phyloP scores from a whole-genome alignment of 2,329 filamentous ascomycete genomes.

The Falciphora oryzae region DNA sequence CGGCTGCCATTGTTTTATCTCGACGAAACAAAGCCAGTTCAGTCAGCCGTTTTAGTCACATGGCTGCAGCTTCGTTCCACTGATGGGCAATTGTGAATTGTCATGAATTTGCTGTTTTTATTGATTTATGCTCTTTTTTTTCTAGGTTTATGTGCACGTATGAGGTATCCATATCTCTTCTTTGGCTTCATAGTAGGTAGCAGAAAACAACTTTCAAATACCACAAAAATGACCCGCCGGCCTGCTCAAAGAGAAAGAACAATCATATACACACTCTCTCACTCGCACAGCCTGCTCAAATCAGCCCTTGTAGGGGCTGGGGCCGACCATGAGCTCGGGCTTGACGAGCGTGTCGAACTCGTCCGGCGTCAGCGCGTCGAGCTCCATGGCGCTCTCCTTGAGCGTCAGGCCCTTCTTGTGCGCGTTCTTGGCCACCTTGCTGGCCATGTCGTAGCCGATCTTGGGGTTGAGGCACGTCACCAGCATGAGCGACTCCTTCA shows the following conservation, averaged over 20 bases:
- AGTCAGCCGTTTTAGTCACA: background rate
- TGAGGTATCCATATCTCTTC: no score
- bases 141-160: background rate
- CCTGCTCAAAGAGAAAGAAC: background rate
- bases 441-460: constrained; percentile 96
- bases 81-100: background rate
- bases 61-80: background rate
- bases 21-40: background rate
- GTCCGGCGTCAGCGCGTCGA: constrained; percentile 79
- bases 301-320: constrained; percentile 54
- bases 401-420: constrained; percentile 97
- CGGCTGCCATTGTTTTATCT: background rate
- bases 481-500: constrained; percentile 98
- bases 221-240: background rate
- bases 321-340: constrained; percentile 92
- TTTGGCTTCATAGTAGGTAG: background rate
- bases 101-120: background rate
- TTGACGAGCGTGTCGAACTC: constrained; percentile 88
- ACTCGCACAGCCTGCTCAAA: no score
- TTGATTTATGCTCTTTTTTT: background rate
- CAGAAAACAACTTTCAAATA: background rate
- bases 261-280: background rate
- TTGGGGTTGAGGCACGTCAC: constrained; percentile 97
- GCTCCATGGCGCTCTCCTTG: constrained; percentile 89
- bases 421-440: constrained; percentile 95